A percentile compares a stretch with the other conserved stretches of the same genome.
Evolutionary conservation across 805 yeast species (phyloP).

Genomic region (Yamadazyma sp.): DNA sequence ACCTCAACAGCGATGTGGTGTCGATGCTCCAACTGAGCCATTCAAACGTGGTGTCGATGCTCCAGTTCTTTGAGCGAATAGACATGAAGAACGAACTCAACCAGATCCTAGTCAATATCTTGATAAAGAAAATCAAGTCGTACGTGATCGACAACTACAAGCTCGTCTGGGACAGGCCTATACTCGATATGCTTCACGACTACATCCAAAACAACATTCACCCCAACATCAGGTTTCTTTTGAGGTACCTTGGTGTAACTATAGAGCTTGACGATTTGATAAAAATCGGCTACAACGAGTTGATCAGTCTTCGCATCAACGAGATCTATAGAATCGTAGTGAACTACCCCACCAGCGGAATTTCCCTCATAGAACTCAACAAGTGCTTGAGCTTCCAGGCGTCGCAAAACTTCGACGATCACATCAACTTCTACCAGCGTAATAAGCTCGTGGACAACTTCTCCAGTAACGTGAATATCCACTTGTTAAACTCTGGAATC

Average conservation of each 20-base stretch:
- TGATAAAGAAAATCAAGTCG: constrained; percentile 34
- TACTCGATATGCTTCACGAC: constrained; percentile 29
- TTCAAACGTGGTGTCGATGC: constrained; percentile 4
- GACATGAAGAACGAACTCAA: constrained; percentile 24
- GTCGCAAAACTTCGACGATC: constrained; percentile 9
- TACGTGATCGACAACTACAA: constrained; percentile 31
- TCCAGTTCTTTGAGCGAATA: constrained; percentile 22
- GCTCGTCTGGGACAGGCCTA: constrained; percentile 39
- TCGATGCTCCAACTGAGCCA: no score
- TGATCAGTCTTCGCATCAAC: constrained; percentile 47
- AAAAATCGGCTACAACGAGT: constrained; percentile 38
- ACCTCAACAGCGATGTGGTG: constrained; percentile 3
- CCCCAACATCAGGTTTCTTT: constrained; percentile 29
- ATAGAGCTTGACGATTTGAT: constrained; percentile 26
- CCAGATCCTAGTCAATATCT: constrained; percentile 34
- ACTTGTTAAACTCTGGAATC: constrained; percentile 75
- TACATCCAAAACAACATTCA: constrained; percentile 42
- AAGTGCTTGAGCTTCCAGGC: constrained; percentile 38
- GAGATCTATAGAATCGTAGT: constrained; percentile 62
- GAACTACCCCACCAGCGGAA: constrained; percentile 50
- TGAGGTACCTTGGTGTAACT: constrained; percentile 18
- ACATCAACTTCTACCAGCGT: constrained; percentile 45
- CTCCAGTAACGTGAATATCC: constrained; percentile 39
- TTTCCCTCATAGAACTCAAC: constrained; percentile 59
- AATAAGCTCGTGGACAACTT: constrained; percentile 52